Base-by-base conservation (phyloP, 163 green algal species). In the Scenedesmus sp. region DNA sequence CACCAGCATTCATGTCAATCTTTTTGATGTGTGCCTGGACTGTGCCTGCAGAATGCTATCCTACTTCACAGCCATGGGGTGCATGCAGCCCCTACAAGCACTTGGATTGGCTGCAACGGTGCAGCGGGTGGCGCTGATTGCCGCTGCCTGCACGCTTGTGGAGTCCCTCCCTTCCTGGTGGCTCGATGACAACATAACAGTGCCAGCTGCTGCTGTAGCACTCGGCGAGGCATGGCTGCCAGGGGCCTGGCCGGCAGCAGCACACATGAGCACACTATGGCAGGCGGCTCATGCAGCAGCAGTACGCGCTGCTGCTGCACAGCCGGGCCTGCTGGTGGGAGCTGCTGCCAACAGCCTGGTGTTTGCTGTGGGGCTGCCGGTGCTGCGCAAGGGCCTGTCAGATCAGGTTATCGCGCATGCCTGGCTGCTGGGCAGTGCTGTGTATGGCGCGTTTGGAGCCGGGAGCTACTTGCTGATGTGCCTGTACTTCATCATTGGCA, bases 401-500 rank as follows among this genome's bases (percentile, higher is more conserved):
- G 94, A 91, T 46, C n/a, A 91, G 66, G 98, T 96, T 23, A 94
- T 99, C 3, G 90, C 94, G 1, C 94, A 97, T 83, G 95, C 97
- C 0, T 99, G 97, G 96, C 76, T 99, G 20, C 95, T 99, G 74
- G 98, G 98, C 7, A 94, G 95, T 5, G 87, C 93, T 6, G 90
- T 96, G 0, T 99, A 95, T 89, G 92, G 96, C 3, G 98, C 97
- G 4, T 99, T 99, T 94, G 97, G 98, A 1, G 34, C 77, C 0
- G 93, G 95, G 1, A 97, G 97, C 4, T 99, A 99, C 92, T 8
- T 91, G 3, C 93, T 99, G 0, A 97, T 99, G 16, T 99, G 97
- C 94, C 64, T 98, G 0, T 99, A 99, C 96, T 99, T 99, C 92
- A 93, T 99, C 59, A 88, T 99, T 20, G 98, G 98, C 23, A 98